Evolutionary conservation across 2,329 filamentous ascomycete genomes (phyloP).

Genomic region (Fusarium sp.): DNA sequence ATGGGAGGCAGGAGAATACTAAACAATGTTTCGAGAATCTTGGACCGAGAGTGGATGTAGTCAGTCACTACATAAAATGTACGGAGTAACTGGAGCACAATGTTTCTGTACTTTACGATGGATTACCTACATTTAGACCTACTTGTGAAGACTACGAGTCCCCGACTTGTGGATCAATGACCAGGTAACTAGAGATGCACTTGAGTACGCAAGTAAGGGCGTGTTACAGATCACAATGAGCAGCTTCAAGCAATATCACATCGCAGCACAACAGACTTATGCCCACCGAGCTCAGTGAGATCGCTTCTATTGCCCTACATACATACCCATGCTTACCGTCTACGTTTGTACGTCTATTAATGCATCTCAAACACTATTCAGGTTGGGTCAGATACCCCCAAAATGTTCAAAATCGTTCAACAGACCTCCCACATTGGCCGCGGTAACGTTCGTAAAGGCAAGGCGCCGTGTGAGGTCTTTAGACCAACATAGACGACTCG

Average conservation of each 20-base stretch:
- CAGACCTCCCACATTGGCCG: slow-evolving; percentile 71
- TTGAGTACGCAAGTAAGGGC: no score
- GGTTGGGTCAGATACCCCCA: not conserved
- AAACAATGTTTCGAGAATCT: slow-evolving; percentile 3
- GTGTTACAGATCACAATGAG: not conserved
- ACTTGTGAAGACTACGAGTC: not conserved
- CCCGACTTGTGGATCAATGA: not conserved
- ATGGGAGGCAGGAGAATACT: slow-evolving; percentile 42
- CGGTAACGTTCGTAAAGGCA: slow-evolving; percentile 55
- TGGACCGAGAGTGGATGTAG: slow-evolving; percentile 24
- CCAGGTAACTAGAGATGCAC: not conserved
- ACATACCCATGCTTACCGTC: slow-evolving; percentile 23
- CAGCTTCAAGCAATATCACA: not conserved
- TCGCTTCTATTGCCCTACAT: slow-evolving; percentile 30
- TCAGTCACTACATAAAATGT: not conserved
- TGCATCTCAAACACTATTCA: not conserved
- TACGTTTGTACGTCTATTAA: slow-evolving; percentile 28
- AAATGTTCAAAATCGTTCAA: slow-evolving; percentile 41
- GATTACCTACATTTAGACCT: not conserved
- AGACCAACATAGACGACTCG: slow-evolving; percentile 86
- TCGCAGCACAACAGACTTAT: slow-evolving; percentile 25
- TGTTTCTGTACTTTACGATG: not conserved
- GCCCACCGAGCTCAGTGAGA: slow-evolving; percentile 20
- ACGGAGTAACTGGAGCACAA: not conserved
- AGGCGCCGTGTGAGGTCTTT: slow-evolving; percentile 53